These are phyloP conservation scores for Mortierella claussenii DNA, from an alignment of 192 early-diverging fungal genomes.

Conservation along the genomic window DNA sequence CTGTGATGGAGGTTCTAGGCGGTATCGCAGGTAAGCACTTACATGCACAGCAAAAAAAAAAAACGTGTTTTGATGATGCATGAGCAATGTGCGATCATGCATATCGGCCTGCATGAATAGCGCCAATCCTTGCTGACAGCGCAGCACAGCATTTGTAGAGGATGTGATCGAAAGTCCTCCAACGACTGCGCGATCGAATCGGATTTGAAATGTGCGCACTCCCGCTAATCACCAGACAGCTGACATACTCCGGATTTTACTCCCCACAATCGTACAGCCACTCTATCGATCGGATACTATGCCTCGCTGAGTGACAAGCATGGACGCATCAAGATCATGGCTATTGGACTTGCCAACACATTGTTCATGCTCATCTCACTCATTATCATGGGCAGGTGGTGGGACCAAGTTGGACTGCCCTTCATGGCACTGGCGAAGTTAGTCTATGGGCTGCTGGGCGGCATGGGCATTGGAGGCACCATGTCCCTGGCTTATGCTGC, in stretches of 20 bases:
- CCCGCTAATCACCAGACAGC: no score
- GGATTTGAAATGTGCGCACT: no score
- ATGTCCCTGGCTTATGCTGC: constrained; percentile 42
- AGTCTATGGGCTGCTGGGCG: constrained; percentile 21
- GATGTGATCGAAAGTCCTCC: no score
- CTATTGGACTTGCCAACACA: neutral
- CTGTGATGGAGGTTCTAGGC: constrained; percentile 16
- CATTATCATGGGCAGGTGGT: constrained; percentile 19
- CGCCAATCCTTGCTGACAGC: no score
- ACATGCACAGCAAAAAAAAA: no score
- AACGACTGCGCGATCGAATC: no score
- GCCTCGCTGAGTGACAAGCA: constrained; percentile 40
- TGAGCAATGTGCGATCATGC: no score
- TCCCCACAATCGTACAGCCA: constrained; percentile 11
- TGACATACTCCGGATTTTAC: no score
- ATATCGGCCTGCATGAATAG: no score
- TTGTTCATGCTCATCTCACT: constrained; percentile 10
- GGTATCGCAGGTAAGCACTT: constrained; percentile 31
- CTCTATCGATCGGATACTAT: constrained; percentile 35
- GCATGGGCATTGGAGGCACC: constrained; percentile 9
- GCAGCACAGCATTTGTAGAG: no score
- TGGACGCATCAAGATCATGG: constrained; percentile 30
- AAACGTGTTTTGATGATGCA: no score
- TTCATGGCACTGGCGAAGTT: constrained; percentile 3
- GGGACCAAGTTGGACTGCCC: constrained; percentile 38